Conservation (phyloP, 495 filamentous ascomycete genomes). For the Chaetomium tenue region DNA sequence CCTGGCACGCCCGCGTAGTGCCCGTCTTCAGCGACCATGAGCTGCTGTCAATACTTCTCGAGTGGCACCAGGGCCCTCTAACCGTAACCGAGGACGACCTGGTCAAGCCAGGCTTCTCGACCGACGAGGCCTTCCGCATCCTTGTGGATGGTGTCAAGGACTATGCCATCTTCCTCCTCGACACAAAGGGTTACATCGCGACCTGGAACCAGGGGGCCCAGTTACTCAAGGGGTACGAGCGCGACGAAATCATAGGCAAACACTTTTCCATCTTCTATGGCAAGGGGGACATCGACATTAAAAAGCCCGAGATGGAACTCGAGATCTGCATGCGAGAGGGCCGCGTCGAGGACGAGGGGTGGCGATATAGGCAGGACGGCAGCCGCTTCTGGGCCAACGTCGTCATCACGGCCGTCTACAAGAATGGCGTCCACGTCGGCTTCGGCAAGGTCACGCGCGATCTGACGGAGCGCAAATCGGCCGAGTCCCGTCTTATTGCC, state of each 20-base stretch:
- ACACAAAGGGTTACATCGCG: constrained; percentile 55
- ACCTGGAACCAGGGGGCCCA: constrained; percentile 64
- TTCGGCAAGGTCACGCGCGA: constrained; percentile 67
- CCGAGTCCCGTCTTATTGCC: constrained; percentile 56
- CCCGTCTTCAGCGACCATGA: constrained; percentile 51
- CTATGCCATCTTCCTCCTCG: constrained; percentile 67
- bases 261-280: constrained; percentile 66
- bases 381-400: constrained; percentile 67
- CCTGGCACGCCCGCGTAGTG: constrained; percentile 48
- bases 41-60: constrained; percentile 50
- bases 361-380: constrained; percentile 63
- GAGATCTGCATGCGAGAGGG: constrained; percentile 59
- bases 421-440: constrained; percentile 57
- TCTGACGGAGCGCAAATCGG: constrained; percentile 59
- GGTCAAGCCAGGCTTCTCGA: constrained; percentile 42
- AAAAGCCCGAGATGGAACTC: constrained; percentile 58
- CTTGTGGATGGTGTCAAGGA: constrained; percentile 64
- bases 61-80: constrained; percentile 42
- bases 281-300: constrained; percentile 49
- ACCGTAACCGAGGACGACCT: constrained; percentile 40
- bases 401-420: constrained; percentile 60
- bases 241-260: constrained; percentile 58
- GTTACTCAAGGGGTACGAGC: constrained; percentile 58
- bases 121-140: constrained; percentile 59
- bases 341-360: constrained; percentile 63